phyloP scores from a whole-genome alignment of 1,139 yeast species.

The Blastobotrys illinoisensis region DNA sequence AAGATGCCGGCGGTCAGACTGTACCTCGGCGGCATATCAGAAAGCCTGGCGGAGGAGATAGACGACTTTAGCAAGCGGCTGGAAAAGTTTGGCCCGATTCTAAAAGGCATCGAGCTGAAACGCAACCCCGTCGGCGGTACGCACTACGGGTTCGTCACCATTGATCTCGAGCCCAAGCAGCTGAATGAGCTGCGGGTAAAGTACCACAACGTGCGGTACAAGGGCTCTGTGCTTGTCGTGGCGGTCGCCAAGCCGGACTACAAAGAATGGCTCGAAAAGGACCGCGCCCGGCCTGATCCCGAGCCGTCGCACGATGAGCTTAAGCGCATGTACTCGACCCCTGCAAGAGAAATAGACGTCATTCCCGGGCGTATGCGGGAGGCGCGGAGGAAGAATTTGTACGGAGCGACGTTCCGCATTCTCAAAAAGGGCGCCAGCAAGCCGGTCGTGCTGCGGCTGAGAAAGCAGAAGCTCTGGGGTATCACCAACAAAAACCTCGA shows the following conservation, averaged over 20 bases:
- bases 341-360: conserved; percentile 43
- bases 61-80: conserved; percentile 44
- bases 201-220: conserved; percentile 65
- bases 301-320: conserved; percentile 37
- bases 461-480: conserved; percentile 87
- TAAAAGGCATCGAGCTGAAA: conserved; percentile 43
- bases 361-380: conserved; percentile 60
- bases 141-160: conserved; percentile 62
- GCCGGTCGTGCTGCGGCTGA: conserved; percentile 44
- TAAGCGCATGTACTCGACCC: conserved; percentile 38
- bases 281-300: conserved; percentile 33
- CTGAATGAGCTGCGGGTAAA: conserved; percentile 47
- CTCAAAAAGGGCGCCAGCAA: conserved; percentile 49
- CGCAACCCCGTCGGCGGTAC: conserved; percentile 46
- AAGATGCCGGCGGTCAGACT: conserved; percentile 35
- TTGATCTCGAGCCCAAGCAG: conserved; percentile 45
- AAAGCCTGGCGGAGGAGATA: conserved; percentile 42
- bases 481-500: conserved; percentile 53
- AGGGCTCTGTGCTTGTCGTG: conserved; percentile 62
- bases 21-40: conserved; percentile 67
- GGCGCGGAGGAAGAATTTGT: conserved; percentile 46
- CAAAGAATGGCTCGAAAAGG: conserved; percentile 43
- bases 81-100: conserved; percentile 45
- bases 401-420: conserved; percentile 58
- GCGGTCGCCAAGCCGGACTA: conserved; percentile 45